phyloP scores from a whole-genome alignment of 2,329 filamentous ascomycete genomes.

The Cephalotrichum gorgonifer region DNA sequence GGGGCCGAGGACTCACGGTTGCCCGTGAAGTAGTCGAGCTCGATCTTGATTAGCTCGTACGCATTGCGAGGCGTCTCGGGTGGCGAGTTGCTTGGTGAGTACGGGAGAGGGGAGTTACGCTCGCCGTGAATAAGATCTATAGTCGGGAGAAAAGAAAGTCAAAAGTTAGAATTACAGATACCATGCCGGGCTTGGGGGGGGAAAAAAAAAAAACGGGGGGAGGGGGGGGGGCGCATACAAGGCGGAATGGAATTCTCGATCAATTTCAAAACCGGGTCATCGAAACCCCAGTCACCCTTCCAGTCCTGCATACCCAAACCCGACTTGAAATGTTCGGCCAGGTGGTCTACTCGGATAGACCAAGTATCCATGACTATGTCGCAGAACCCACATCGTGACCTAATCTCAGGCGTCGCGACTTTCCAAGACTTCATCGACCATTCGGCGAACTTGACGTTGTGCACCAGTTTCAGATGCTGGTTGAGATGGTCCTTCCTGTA shows the following conservation, averaged over 20 bases:
- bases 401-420: conserved; percentile 47
- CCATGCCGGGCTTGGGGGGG: conserved; percentile 23
- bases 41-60: conserved; percentile 51
- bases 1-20: conserved; percentile 31
- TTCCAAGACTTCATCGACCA: conserved; percentile 60
- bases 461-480: conserved; percentile 53
- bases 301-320: conserved; percentile 58
- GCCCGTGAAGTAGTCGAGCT: conserved; percentile 41
- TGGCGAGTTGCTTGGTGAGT: conserved; percentile 31
- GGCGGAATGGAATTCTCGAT: conserved; percentile 58
- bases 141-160: conserved; percentile 10
- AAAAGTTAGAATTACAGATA: conserved; percentile 27
- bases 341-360: conserved; percentile 49
- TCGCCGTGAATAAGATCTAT: conserved; percentile 56
- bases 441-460: conserved; percentile 47
- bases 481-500: conserved; percentile 59
- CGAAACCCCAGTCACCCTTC: conserved; percentile 63
- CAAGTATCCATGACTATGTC: conserved; percentile 51
- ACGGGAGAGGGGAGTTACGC: conserved; percentile 45
- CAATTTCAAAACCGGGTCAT: conserved; percentile 47
- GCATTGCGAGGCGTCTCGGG: conserved; percentile 41
- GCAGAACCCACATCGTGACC: conserved; percentile 57
- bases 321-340: conserved; percentile 58
- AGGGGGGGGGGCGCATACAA: conserved; percentile 37
- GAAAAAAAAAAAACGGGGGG: conserved; percentile 49